Base-by-base conservation (phyloP, 192 early-diverging fungal genomes). In the Backusella mclennaniae region DNA sequence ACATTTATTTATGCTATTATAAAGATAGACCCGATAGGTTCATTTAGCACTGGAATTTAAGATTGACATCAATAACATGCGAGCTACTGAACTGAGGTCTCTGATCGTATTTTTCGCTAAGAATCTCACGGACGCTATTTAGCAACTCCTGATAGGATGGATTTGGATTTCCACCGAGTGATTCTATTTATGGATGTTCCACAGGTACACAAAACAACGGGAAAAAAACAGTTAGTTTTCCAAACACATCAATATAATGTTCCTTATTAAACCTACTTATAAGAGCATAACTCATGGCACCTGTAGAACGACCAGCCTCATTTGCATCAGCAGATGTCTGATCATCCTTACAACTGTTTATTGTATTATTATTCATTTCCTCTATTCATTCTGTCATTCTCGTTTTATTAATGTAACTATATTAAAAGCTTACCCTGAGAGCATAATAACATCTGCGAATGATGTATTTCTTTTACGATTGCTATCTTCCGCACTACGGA, bases 271-370 rank as follows among this genome's bases (percentile, higher is more conserved):
- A 84, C 84, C 82, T 87, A 41, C 84, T 84, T 33, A 89, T 88
- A 21, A 95, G 91, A 0, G 94, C 91, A 63, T 93, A 87, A 42
- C 90, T 89, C 91, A 94, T 93, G 21, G 92, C 93, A 36, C 92
- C 93, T 0, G 91, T 93, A 77, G 88, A 87, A 11, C 79, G 75
- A 23, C 84, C 87, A 26, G 84, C 85, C 23, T 90, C 85, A 53
- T 87, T 85, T 35, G 93, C 84, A 84, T 95, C 94, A 9, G 93
- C 93, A 23, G 92, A 93, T n/a, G 94, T 95, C 79, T 95, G 93
- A 69, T 86, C 85, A 74, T 95, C 94, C 71, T 92, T 93, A 77
- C 94, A 95, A 35, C 67, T 68, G 0, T 35, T 35, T 36, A 68
- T 35, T 14, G 35, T 67, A 33, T 33, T 33, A 19, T 67, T 17